Conservation (phyloP, 2,329 filamentous ascomycete species). For the Zasmidium cellare region DNA sequence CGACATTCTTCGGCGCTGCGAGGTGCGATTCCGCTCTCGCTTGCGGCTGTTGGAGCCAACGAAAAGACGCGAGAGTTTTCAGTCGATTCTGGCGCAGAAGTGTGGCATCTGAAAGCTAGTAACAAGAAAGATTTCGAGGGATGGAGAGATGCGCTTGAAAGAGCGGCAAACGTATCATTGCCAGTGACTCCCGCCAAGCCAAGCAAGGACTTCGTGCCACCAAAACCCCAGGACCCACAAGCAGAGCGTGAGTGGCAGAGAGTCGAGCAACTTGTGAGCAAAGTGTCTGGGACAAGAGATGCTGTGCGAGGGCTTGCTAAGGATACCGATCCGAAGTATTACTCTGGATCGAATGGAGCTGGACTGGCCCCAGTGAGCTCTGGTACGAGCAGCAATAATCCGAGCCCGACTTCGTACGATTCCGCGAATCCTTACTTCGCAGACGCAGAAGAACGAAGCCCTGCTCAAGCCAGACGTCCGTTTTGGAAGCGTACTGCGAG, state of each 20-base stretch:
- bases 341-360: slow-evolving; percentile 37
- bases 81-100: slow-evolving; percentile 93
- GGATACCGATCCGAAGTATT: slow-evolving; percentile 71
- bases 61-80: slow-evolving; percentile 87
- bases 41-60: slow-evolving; percentile 88
- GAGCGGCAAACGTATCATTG: slow-evolving; percentile 57
- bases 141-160: slow-evolving; percentile 85
- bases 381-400: slow-evolving; percentile 31
- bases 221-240: slow-evolving; percentile 39
- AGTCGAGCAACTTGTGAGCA: slow-evolving; percentile 81
- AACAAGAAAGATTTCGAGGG: slow-evolving; percentile 82
- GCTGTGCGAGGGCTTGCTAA: slow-evolving; percentile 82
- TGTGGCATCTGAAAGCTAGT: slow-evolving; percentile 88
- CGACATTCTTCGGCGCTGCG: slow-evolving; percentile 88
- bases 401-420: slow-evolving; percentile 37
- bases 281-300: slow-evolving; percentile 84
- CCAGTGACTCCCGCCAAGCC: slow-evolving; percentile 32
- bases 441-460: slow-evolving; percentile 27
- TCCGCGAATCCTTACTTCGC: slow-evolving; percentile 49
- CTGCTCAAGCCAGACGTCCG: slow-evolving; percentile 59
- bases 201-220: slow-evolving; percentile 13
- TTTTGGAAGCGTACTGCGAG: slow-evolving; percentile 94
- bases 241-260: slow-evolving; percentile 85
- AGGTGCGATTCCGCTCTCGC: slow-evolving; percentile 85
- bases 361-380: slow-evolving; percentile 33